These are phyloP conservation scores for Schoenoplectus tabernaemontani DNA, from an alignment of 202 grass and related monocot genomes.

Conservation along the genomic window DNA sequence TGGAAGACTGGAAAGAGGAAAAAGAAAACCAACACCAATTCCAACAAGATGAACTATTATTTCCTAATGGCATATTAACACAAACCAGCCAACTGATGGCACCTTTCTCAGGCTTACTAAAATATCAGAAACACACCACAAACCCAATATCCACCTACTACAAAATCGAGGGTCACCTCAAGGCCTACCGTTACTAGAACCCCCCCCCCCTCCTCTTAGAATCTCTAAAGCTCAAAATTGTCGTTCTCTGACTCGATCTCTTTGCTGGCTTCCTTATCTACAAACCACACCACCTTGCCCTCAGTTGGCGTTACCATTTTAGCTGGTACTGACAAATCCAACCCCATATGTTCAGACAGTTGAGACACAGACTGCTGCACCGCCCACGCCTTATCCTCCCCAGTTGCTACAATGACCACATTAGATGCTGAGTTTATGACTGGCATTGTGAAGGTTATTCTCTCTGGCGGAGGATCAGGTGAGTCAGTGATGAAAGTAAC, in stretches of 20 bases:
- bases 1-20: no score
- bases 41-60: constrained; percentile 7
- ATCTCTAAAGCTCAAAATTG: constrained; percentile 7
- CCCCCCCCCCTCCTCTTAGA: constrained; percentile 3
- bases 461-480: constrained; percentile 69
- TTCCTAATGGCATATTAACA: constrained; percentile 14
- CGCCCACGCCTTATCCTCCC: constrained; percentile 43
- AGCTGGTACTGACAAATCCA: constrained; percentile 37
- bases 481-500: constrained; percentile 89
- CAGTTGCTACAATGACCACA: constrained; percentile 57
- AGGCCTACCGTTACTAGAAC: neutral
- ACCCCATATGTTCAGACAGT: constrained; percentile 16
- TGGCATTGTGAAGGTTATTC: constrained; percentile 93
- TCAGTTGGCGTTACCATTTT: constrained; percentile 53
- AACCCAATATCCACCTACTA: neutral
- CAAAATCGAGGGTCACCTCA: constrained; percentile 25
- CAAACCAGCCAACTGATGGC: neutral
- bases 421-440: constrained; percentile 90
- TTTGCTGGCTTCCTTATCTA: constrained; percentile 52
- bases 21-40: neutral
- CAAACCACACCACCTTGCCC: constrained; percentile 84
- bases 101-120: neutral
- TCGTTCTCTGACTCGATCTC: neutral
- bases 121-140: neutral
- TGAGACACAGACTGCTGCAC: constrained; percentile 37